A percentile compares a stretch with the other conserved stretches of the same genome.
Evolutionary conservation across 768 basidiomycete genomes (phyloP).

Genomic region (Pleurotus citrinopileatus): DNA sequence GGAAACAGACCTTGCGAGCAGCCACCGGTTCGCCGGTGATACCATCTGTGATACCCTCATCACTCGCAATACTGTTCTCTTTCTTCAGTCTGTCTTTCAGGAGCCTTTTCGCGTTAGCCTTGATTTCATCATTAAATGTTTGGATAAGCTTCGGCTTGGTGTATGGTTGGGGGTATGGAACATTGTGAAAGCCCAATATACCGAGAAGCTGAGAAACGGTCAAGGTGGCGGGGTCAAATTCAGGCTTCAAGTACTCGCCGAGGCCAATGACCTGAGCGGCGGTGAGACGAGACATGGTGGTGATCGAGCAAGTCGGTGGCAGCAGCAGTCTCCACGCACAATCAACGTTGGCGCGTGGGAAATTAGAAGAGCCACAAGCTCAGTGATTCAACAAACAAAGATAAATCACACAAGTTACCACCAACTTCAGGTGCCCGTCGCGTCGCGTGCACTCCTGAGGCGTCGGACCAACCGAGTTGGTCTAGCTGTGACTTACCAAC

Average conservation of each 20-base stretch:
- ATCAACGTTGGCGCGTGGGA: not conserved
- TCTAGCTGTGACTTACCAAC: too few relatives aligned
- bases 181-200: constrained; percentile 72
- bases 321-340: not conserved
- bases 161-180: constrained; percentile 71
- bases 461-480: too few relatives aligned
- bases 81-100: constrained; percentile 63
- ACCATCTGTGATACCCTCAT: constrained; percentile 81
- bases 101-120: constrained; percentile 50
- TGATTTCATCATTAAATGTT: constrained; percentile 77
- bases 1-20: constrained; percentile 41
- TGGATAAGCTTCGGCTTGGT: constrained; percentile 76
- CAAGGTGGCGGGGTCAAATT: constrained; percentile 70
- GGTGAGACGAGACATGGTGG: constrained; percentile 72
- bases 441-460: too few relatives aligned
- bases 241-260: constrained; percentile 77
- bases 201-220: constrained; percentile 83
- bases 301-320: not conserved
- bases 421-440: too few relatives aligned
- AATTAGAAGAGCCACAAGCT: not conserved
- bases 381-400: not conserved
- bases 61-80: constrained; percentile 71
- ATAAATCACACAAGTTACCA: not conserved
- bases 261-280: constrained; percentile 69
- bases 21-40: constrained; percentile 70